Percentiles rank a stretch among this genome's conserved stretches.
phyloP scores from a whole-genome alignment of 257 asterid genomes.

The Przewalskia tangutica region DNA sequence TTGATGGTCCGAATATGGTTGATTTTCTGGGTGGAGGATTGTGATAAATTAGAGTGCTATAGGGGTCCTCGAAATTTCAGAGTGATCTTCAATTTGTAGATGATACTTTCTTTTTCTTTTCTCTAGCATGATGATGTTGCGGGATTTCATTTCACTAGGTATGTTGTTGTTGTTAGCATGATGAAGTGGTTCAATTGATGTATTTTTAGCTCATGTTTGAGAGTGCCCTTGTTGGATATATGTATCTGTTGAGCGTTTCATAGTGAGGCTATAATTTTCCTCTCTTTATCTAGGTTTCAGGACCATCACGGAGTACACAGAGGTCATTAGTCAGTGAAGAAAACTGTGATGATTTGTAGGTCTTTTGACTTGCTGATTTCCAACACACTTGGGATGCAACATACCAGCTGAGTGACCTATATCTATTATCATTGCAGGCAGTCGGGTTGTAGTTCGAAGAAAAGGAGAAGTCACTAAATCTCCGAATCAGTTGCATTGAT shows the following conservation, averaged over 20 bases:
- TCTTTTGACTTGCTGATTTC: slow-evolving; percentile 2
- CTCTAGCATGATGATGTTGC: background rate
- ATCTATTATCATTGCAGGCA: slow-evolving; percentile 33
- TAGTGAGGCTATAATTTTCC: background rate
- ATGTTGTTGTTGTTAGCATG: too few species aligned
- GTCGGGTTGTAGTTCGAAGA: slow-evolving; percentile 54
- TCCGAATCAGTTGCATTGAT: slow-evolving; percentile 16
- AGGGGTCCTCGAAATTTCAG: background rate
- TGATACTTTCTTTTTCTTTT: background rate
- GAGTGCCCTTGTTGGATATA: background rate
- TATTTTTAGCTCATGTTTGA: background rate
- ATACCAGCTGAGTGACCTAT: background rate
- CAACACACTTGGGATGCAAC: background rate
- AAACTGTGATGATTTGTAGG: slow-evolving; percentile 66
- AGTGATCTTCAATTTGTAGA: background rate
- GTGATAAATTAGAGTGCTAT: background rate
- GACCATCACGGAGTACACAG: slow-evolving; percentile 39
- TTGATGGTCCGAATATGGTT: background rate
- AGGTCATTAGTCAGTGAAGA: slow-evolving; percentile 54
- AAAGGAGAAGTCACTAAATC: slow-evolving; percentile 36
- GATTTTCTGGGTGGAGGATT: background rate
- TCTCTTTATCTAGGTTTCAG: slow-evolving; percentile 35
- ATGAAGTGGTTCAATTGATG: background rate
- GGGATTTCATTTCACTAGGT: too few species aligned
- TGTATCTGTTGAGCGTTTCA: background rate